phyloP scores from a whole-genome alignment of 1,284 basidiomycete species.

The Malassezia arunalokei region DNA sequence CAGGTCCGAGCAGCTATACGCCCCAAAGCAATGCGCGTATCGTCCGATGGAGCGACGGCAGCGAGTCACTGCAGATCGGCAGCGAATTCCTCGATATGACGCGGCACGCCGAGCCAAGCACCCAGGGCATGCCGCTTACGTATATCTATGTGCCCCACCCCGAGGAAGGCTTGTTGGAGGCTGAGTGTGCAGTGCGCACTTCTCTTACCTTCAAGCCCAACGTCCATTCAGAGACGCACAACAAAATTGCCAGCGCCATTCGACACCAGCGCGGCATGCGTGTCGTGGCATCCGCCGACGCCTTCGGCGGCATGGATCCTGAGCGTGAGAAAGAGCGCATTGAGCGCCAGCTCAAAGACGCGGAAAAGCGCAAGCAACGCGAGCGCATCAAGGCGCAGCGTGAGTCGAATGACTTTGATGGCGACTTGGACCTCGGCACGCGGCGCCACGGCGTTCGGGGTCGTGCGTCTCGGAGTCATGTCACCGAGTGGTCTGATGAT shows the following conservation, averaged over 20 bases:
- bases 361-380: slow-evolving; percentile 34
- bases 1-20: slow-evolving; percentile 48
- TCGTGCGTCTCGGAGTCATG: slow-evolving; percentile 21
- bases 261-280: slow-evolving; percentile 62
- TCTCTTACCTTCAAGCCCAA: slow-evolving; percentile 71
- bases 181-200: slow-evolving; percentile 69
- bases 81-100: slow-evolving; percentile 73
- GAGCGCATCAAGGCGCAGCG: slow-evolving; percentile 26
- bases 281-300: slow-evolving; percentile 49
- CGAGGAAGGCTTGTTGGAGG: slow-evolving; percentile 67
- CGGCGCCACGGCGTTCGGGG: slow-evolving; percentile 12
- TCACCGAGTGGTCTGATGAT: slow-evolving; percentile 32
- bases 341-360: slow-evolving; percentile 37
- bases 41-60: slow-evolving; percentile 82
- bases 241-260: slow-evolving; percentile 73
- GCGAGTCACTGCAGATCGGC: slow-evolving; percentile 70
- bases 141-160: slow-evolving; percentile 84
- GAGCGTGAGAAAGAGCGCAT: slow-evolving; percentile 55
- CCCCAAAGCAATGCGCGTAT: slow-evolving; percentile 75
- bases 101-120: slow-evolving; percentile 20
- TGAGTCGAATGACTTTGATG: slow-evolving; percentile 24
- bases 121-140: slow-evolving; percentile 44
- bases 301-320: slow-evolving; percentile 44
- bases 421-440: slow-evolving; percentile 21
- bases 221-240: slow-evolving; percentile 78